phyloP scores from a whole-genome alignment of 257 asterid genomes.

The Fraxinus quadrangulata region DNA sequence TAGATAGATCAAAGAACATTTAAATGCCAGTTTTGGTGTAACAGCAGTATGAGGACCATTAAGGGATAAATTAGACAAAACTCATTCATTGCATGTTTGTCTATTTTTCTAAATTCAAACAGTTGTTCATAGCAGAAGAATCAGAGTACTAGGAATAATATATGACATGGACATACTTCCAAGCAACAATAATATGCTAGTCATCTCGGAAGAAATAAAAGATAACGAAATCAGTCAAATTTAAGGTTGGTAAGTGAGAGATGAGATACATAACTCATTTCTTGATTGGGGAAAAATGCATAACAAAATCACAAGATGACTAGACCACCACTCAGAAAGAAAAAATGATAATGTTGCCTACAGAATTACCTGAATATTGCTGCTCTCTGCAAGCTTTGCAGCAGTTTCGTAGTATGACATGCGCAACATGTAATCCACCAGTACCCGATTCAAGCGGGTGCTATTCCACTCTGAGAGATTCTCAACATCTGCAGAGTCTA shows the following conservation, averaged over 20 bases:
- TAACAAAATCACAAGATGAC: not conserved
- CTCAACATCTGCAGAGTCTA: slow-evolving; percentile 80
- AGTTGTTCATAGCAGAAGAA: slow-evolving; percentile 15
- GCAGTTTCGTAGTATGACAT: slow-evolving; percentile 97
- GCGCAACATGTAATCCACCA: slow-evolving; percentile 93
- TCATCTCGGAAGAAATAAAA: slow-evolving; percentile 15
- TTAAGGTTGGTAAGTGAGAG: not conserved
- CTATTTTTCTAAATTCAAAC: slow-evolving; percentile 8
- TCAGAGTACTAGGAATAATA: slow-evolving; percentile 8
- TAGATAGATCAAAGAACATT: slow-evolving; percentile 30
- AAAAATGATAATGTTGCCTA: slow-evolving; percentile 8
- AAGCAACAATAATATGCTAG: slow-evolving; percentile 8
- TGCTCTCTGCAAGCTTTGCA: slow-evolving; percentile 75
- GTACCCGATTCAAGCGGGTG: slow-evolving; percentile 79
- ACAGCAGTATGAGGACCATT: slow-evolving; percentile 11
- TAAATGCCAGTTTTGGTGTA: slow-evolving; percentile 20
- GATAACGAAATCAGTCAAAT: slow-evolving; percentile 11
- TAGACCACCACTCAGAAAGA: slow-evolving; percentile 7
- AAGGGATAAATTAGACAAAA: slow-evolving; percentile 17
- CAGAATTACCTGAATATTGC: slow-evolving; percentile 73
- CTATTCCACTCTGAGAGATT: slow-evolving; percentile 66
- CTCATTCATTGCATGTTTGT: slow-evolving; percentile 3
- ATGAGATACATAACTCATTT: slow-evolving; percentile 11
- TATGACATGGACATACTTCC: slow-evolving; percentile 13
- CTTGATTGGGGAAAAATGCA: slow-evolving; percentile 11